Percentiles rank a stretch among this genome's conserved stretches.
Evolutionary conservation across 2,329 filamentous ascomycete genomes (phyloP).

Genomic region (Fonsecaea multimorphosa): DNA sequence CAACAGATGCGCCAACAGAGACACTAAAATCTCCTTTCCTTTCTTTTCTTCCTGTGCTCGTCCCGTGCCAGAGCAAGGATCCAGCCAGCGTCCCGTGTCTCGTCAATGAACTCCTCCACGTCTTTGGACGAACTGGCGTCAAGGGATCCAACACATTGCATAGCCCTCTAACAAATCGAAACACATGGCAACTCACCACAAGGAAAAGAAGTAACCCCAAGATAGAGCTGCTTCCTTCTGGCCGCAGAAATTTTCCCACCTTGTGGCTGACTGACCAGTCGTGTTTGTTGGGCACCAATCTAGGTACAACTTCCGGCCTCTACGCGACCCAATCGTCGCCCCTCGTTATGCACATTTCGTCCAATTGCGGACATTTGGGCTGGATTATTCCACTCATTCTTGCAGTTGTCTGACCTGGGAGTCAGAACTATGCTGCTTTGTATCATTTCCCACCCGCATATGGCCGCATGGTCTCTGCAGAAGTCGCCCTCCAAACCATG

Average conservation of each 20-base stretch:
- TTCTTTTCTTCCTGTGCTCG: background rate
- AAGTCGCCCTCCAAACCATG: conserved; percentile 16
- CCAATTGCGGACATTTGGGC: conserved; percentile 29
- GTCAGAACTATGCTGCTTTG: conserved; percentile 25
- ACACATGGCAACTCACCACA: conserved; percentile 16
- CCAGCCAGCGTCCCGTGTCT: conserved; percentile 15
- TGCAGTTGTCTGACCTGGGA: conserved; percentile 35
- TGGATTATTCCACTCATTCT: conserved; percentile 28
- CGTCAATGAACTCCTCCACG: conserved; percentile 31
- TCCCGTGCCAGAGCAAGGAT: conserved; percentile 15
- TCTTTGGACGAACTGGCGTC: conserved; percentile 31
- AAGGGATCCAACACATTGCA: conserved; percentile 5
- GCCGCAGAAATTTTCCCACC: conserved; percentile 17
- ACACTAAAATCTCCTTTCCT: conserved; percentile 6
- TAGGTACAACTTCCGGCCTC: conserved; percentile 25
- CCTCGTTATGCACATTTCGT: conserved; percentile 24
- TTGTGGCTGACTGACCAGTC: conserved; percentile 22
- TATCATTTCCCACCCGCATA: conserved; percentile 21
- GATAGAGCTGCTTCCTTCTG: conserved; percentile 10
- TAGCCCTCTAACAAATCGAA: conserved; percentile 21
- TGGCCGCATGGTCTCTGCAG: conserved; percentile 26
- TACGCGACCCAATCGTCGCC: conserved; percentile 33
- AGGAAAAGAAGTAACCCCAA: conserved; percentile 10
- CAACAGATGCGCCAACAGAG: conserved; percentile 7
- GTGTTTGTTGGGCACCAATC: conserved; percentile 33